Base-by-base conservation (phyloP, 140 eudicot genomes). In the Ambrosia hybrid region DNA sequence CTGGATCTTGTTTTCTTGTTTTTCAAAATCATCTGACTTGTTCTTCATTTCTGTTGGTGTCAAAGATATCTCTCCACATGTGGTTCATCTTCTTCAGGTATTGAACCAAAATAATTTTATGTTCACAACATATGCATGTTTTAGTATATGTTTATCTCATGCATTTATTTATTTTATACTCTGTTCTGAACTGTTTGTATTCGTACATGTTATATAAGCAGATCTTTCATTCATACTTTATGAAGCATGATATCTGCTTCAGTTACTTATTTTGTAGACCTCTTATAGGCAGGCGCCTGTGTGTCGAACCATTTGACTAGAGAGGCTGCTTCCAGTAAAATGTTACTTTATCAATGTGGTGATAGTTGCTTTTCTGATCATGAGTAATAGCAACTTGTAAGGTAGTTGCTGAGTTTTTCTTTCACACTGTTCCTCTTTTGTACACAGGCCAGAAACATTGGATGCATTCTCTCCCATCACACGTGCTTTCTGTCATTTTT, bases 31-130 rank as follows among this genome's bases (percentile, higher is more conserved):
- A 72, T 43, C 33, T 57, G 68, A 43, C 21, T 72, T 71, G 34
- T 13, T 43, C 76, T 41, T 12, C 16, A 59, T 72, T 59, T 26
- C 34, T 41, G 13, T 72, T n/a, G 6, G 5, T 9, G 15, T 41
- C 11, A 13, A 39, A 57, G 66, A 71, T 71, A 39, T 56, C 12
- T 39, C 39, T 15, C 37, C 21, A 15, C 26, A 21, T 17, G 16
- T 57, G 75, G 48, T 56, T 37, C 39, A 1, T 21, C 30, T 21
- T 53, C 36, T 71, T 16, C 66, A 57, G 75, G 75, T 71, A 71
- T 56, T 51, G 30, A 21, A 21, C 30, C 30, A 21, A 21, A 21
- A 21, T 21, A 21, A 21, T 21, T 21, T 21, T 21, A 21, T 21
- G 30, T 21, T 21, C 30, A 21, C 30, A 21, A 21, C 30, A 21